Percentiles rank a stretch among this genome's conserved stretches.
These are phyloP conservation scores for Blumeria hordei DNA, from an alignment of 2,329 filamentous ascomycete species.

Conservation along the genomic window DNA sequence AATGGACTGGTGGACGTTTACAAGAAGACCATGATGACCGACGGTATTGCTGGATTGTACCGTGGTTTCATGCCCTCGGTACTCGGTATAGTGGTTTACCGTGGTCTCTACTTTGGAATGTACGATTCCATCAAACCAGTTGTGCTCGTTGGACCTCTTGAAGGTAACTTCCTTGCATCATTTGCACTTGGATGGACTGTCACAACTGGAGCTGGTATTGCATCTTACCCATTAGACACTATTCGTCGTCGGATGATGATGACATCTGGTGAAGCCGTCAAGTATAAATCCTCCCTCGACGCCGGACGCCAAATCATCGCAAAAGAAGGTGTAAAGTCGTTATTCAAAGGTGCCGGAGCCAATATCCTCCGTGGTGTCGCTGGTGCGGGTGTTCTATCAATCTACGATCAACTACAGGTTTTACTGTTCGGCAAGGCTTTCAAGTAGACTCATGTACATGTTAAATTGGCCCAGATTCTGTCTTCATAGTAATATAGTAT, in stretches of 20 bases:
- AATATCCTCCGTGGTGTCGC: slow-evolving; percentile 99
- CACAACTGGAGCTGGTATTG: slow-evolving; percentile 99
- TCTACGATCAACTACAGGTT: slow-evolving; percentile 99
- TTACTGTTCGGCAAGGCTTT: slow-evolving; percentile 99
- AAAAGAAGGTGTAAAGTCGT: slow-evolving; percentile 92
- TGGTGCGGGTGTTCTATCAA: slow-evolving; percentile 99
- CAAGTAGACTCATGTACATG: slow-evolving; percentile 28
- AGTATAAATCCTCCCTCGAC: slow-evolving; percentile 95
- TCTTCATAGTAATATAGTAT: no score
- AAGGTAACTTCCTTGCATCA: slow-evolving; percentile 98
- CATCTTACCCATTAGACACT: slow-evolving; percentile 99
- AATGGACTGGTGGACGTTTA: slow-evolving; percentile 99
- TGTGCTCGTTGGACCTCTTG: slow-evolving; percentile 68
- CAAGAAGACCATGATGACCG: slow-evolving; percentile 97
- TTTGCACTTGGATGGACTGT: slow-evolving; percentile 97
- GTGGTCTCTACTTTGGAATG: slow-evolving; percentile 99
- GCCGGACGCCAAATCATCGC: slow-evolving; percentile 90
- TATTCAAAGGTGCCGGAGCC: slow-evolving; percentile 99
- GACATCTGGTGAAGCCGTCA: slow-evolving; percentile 92
- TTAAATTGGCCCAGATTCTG: no score
- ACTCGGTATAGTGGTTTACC: slow-evolving; percentile 98
- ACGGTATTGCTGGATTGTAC: slow-evolving; percentile 99
- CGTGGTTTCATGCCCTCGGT: slow-evolving; percentile 99
- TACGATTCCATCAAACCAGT: slow-evolving; percentile 99
- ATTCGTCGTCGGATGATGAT: slow-evolving; percentile 99